Conservation (phyloP, 2,329 filamentous ascomycete species). For the Aspergillus oerlinghausenensis region DNA sequence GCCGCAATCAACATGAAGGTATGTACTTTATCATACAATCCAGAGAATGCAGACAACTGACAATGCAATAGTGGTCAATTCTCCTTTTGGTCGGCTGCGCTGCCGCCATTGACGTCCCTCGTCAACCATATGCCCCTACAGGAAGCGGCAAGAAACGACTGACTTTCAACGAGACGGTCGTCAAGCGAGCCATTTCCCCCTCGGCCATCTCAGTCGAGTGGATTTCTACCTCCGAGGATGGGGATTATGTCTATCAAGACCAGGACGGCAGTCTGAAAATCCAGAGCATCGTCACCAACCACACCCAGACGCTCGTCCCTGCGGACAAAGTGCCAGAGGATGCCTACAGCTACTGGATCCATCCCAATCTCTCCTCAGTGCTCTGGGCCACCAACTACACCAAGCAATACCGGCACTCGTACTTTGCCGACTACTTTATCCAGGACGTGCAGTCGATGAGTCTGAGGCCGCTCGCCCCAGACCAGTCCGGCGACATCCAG, state of each 20-base stretch:
- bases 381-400: conserved; percentile 63
- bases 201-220: conserved; percentile 51
- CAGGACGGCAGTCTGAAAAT: conserved; percentile 54
- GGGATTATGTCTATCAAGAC: conserved; percentile 55
- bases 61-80: neutral
- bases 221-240: conserved; percentile 57
- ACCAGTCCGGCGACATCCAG: conserved; percentile 62
- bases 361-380: conserved; percentile 54
- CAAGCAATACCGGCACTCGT: conserved; percentile 65
- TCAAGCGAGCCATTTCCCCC: conserved; percentile 43
- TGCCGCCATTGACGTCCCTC: conserved; percentile 46
- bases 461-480: conserved; percentile 50
- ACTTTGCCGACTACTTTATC: conserved; percentile 63
- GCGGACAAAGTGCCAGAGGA: conserved; percentile 54
- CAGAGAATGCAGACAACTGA: neutral
- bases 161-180: conserved; percentile 58
- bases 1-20: conserved; percentile 9
- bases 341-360: conserved; percentile 58
- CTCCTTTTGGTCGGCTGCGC: conserved; percentile 12
- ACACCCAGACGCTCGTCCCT: conserved; percentile 54
- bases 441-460: conserved; percentile 54
- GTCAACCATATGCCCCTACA: conserved; percentile 51
- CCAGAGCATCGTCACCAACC: conserved; percentile 57
- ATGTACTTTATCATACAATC: neutral
- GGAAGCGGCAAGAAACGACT: conserved; percentile 55